Evolutionary conservation across 2,329 filamentous ascomycete genomes (phyloP), one percentile per base, ranked within the genome.

Genomic region (Bipolaris zeicola): DNA sequence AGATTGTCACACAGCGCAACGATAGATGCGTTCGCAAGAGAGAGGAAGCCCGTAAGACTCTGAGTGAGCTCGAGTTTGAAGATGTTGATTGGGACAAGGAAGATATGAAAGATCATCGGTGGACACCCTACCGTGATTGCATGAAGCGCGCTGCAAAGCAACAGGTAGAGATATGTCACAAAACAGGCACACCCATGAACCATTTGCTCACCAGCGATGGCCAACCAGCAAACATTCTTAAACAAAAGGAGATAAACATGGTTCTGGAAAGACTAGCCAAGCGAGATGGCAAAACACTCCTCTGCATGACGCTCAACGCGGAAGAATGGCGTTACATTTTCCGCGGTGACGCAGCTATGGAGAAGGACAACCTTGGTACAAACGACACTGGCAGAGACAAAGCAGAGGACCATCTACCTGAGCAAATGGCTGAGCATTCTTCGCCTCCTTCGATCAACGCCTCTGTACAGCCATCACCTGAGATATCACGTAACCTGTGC

Each of bases 381-480:
- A 28, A 3, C 3, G n/a, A 14, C 4, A 28, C 11, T 7, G 8
- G n/a, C n/a, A 28, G 14, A 20, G 24, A 7, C 2, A 16, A 44
- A 18, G 3, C 11, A 31, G 4, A 44, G 13, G 20, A 24, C 13
- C 8, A 13, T 10, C 4, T 7, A 14, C 8, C 5, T n/a, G 6
- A 26, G 0, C 14, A 42, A 8, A 14, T n/a, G 73, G 74, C 77
- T 0, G 66, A 69, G 0, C 76, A 50, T 1, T 71, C 74, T 36
- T 73, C 75, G 1, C 67, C 60, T 8, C 43, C 28, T 22, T 6
- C 28, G 14, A 14, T 22, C 11, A 2, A 8, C 20, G 18, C 16
- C 16, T 34, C 28, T 33, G 4, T 14, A 7, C 16, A 20, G 11
- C 28, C 16, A 13, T 37, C 7, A 13, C n/a, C 8, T 2, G 33